Conservation (phyloP, 176 grass and related monocot genomes). For the Triticum monococcum region DNA sequence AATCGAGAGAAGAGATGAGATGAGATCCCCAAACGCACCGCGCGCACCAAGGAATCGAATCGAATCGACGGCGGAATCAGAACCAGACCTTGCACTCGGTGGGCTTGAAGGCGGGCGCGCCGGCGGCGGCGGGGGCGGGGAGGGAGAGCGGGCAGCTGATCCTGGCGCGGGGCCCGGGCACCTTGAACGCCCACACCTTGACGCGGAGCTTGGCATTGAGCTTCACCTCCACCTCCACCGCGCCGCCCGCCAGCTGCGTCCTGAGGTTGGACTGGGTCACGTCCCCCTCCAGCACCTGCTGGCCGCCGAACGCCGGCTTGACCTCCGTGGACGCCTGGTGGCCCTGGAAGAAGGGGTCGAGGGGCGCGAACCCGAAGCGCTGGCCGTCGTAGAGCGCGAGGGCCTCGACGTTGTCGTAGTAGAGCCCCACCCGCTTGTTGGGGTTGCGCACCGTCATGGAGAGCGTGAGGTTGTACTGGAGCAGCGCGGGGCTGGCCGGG, state of each 20-base stretch:
- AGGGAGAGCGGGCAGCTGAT: constrained; percentile 40
- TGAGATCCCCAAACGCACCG: too few species aligned
- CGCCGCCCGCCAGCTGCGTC: neutral
- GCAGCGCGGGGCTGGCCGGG: neutral
- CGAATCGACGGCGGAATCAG: neutral
- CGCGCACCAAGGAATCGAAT: too few species aligned
- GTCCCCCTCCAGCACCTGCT: constrained; percentile 24
- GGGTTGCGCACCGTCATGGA: constrained; percentile 65
- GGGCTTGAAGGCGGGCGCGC: neutral
- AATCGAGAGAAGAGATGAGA: too few species aligned
- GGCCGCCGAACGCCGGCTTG: constrained; percentile 18
- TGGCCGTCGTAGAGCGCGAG: constrained; percentile 40
- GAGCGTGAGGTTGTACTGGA: constrained; percentile 39
- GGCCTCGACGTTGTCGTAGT: constrained; percentile 65
- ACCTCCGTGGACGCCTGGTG: constrained; percentile 9
- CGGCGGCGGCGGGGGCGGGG: neutral
- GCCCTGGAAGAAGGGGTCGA: constrained; percentile 62
- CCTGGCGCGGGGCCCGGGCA: neutral
- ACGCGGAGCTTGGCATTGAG: constrained; percentile 45
- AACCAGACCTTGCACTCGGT: constrained; percentile 45
- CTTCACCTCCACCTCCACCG: constrained; percentile 34
- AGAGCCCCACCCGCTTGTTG: constrained; percentile 60
- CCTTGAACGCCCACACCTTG: constrained; percentile 50
- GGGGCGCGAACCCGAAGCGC: constrained; percentile 43
- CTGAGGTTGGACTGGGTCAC: neutral